Base-by-base conservation (phyloP, 179 eudicot genomes). In the Camellia oleifera region DNA sequence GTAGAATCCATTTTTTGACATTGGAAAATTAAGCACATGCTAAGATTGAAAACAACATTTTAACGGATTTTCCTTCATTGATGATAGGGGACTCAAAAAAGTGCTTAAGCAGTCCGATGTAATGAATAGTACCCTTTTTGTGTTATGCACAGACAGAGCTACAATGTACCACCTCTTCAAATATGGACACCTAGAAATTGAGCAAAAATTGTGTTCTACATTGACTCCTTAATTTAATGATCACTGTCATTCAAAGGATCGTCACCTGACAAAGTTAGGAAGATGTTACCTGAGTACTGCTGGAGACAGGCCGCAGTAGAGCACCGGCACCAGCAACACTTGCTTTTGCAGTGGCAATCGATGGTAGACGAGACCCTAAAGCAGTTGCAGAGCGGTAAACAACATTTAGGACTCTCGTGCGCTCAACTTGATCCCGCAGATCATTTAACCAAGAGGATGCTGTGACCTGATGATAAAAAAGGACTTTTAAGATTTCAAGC, bases 361-460 rank as follows among this genome's bases (percentile, higher is more conserved):
- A 90, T 71, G 97, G 99, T 81, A 94, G 86, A 78, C 96, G 99
- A 81, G 99, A 94, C 26, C 98, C 92, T 76, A 96, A 81, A 79
- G 98, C 98, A 82, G 99, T 87, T 69, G 98, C 99, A 79, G 98
- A 94, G 52, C 98, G 98, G 84, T 89, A 96, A 61, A 96, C 90
- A 42, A 92, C 92, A 82, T 92, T 96, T 64, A 96, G 82, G 23
- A 94, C 93, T 89, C 92, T 86, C 52, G 92, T 96, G 80, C 85
- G 86, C 88, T 94, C 98, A 85, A 94, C 94, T 90, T 94, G 97
- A 87, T 94, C 96, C 74, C 94, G 94, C 75, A 96, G 88, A 91
- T 96, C 99, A 83, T 92, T 92, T 72, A 89, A 81, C 98, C 99
- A 94, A 86, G 99, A 92, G 57, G 99, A 96, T 79, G 96, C 96